A percentile compares a stretch with the other conserved stretches of the same genome.
Conservation (phyloP, 495 filamentous ascomycete genomes). For the Penicillium arizonense region DNA sequence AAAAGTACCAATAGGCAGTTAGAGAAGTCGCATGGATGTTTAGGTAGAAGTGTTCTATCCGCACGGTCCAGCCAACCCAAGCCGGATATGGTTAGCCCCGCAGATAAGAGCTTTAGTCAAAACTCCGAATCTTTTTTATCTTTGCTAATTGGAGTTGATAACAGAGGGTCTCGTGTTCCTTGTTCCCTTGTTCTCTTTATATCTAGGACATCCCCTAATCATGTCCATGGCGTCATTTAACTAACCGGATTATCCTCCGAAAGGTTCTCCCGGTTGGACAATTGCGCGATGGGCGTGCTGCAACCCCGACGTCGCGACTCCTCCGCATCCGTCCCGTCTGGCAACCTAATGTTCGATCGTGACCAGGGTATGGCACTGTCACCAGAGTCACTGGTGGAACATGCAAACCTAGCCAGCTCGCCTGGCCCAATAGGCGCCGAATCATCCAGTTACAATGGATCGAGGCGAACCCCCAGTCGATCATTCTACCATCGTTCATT, state of each 20-base stretch:
- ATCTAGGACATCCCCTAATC: background rate
- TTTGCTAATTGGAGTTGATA: conserved; percentile 5
- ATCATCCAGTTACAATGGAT: conserved; percentile 34
- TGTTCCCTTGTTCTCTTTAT: background rate
- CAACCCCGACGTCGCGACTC: conserved; percentile 39
- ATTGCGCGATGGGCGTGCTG: conserved; percentile 36
- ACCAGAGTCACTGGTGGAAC: conserved; percentile 28
- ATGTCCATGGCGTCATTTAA: too few species aligned
- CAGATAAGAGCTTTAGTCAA: conserved; percentile 11
- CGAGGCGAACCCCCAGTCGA: conserved; percentile 66
- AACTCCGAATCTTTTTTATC: background rate
- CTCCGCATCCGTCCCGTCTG: conserved; percentile 28
- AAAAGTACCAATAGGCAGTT: too few species aligned
- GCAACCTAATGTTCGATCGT: conserved; percentile 21
- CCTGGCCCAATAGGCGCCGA: conserved; percentile 33
- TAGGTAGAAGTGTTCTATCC: background rate
- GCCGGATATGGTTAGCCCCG: conserved; percentile 4
- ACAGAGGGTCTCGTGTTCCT: background rate
- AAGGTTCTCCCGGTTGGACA: background rate
- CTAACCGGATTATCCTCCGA: conserved; percentile 9
- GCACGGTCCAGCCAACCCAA: background rate
- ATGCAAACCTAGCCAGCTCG: conserved; percentile 32
- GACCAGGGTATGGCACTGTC: conserved; percentile 18
- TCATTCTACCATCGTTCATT: conserved; percentile 78
- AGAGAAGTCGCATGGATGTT: too few species aligned